A percentile compares a stretch with the other conserved stretches of the same genome.
Evolutionary conservation across 2,329 filamentous ascomycete species (phyloP).

Genomic region (Nigrospora sphaerica): DNA sequence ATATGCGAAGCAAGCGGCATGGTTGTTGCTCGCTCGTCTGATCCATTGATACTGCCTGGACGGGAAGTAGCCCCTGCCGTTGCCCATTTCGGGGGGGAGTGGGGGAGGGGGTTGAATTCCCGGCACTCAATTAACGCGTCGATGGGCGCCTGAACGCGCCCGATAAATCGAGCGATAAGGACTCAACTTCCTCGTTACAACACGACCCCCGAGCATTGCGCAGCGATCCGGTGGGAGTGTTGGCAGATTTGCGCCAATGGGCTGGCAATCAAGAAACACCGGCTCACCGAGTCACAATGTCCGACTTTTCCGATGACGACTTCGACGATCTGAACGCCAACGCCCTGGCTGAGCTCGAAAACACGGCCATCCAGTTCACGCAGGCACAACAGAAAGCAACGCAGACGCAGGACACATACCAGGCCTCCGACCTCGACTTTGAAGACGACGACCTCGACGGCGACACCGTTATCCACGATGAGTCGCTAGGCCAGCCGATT

Average conservation of each 20-base stretch:
- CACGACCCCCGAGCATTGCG: no score
- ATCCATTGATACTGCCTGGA: no score
- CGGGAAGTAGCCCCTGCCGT: no score
- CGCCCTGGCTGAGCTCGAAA: slow-evolving; percentile 55
- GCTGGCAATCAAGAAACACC: slow-evolving; percentile 13
- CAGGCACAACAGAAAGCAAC: slow-evolving; percentile 33
- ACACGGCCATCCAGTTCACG: slow-evolving; percentile 54
- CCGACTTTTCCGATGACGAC: slow-evolving; percentile 58
- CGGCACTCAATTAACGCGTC: no score
- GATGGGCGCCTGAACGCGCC: no score
- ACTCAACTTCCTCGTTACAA: no score
- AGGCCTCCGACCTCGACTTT: slow-evolving; percentile 21
- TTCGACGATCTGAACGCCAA: slow-evolving; percentile 54
- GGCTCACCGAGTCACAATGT: slow-evolving; percentile 33
- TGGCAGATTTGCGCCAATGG: slow-evolving; percentile 9
- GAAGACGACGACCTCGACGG: slow-evolving; percentile 55
- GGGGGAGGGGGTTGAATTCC: no score
- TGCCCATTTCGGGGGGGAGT: no score
- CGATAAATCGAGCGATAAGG: no score
- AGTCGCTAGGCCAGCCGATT: slow-evolving; percentile 30
- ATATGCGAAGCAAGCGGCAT: no score
- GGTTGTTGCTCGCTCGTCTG: no score
- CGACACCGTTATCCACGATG: slow-evolving; percentile 48
- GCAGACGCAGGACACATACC: slow-evolving; percentile 18
- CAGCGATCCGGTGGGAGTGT: no score